phyloP scores from a whole-genome alignment of 768 basidiomycete genomes.

The Mycena haematopus region DNA sequence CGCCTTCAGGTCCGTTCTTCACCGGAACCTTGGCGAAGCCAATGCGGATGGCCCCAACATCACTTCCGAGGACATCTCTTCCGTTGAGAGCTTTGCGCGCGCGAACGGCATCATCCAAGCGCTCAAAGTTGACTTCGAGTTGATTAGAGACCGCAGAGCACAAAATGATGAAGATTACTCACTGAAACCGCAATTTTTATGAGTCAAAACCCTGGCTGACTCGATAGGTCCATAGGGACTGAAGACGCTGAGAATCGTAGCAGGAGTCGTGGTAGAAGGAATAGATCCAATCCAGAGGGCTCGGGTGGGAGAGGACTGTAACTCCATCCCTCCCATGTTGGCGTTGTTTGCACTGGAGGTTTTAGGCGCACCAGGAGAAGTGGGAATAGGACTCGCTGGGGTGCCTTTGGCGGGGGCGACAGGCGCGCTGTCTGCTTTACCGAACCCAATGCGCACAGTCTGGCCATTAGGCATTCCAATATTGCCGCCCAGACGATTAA shows the following conservation, averaged over 20 bases:
- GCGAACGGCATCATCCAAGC: slow-evolving; percentile 94
- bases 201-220: slow-evolving; percentile 92
- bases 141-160: slow-evolving; percentile 4
- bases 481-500: slow-evolving; percentile 93
- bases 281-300: slow-evolving; percentile 99
- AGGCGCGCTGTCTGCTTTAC: slow-evolving; percentile 96
- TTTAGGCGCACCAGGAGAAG: slow-evolving; percentile 67
- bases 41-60: slow-evolving; percentile 96
- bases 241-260: slow-evolving; percentile 94
- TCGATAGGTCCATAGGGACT: slow-evolving; percentile 98
- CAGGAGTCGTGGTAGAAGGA: slow-evolving; percentile 92
- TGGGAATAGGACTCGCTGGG: slow-evolving; percentile 66
- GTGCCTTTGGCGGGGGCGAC: slow-evolving; percentile 85
- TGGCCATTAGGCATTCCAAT: slow-evolving; percentile 95
- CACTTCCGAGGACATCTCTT: slow-evolving; percentile 93
- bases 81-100: slow-evolving; percentile 96
- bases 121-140: slow-evolving; percentile 91
- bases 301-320: slow-evolving; percentile 91
- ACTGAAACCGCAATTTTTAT: slow-evolving; percentile 97
- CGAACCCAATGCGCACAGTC: slow-evolving; percentile 97
- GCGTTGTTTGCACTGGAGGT: slow-evolving; percentile 49
- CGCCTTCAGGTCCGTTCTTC: slow-evolving; percentile 78
- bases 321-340: slow-evolving; percentile 73
- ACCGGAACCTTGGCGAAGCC: slow-evolving; percentile 97
- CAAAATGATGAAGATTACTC: slow-evolving; percentile 38